phyloP scores from a whole-genome alignment of 495 filamentous ascomycete species.

The Durotheca rogersii region DNA sequence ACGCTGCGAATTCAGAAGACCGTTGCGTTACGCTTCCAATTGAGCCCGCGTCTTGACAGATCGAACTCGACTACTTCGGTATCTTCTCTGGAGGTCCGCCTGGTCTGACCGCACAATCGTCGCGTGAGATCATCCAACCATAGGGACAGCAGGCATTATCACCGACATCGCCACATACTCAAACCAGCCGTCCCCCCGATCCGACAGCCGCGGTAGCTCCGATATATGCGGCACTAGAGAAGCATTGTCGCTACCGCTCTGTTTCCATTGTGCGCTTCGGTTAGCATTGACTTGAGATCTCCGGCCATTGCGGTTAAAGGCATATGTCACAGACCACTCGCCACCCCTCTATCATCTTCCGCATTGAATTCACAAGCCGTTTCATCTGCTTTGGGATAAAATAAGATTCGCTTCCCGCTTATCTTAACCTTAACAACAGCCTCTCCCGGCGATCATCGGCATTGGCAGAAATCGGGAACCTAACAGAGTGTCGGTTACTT shows the following conservation, averaged over 20 bases:
- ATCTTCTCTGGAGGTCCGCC: conserved; percentile 25
- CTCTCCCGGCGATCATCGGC: not conserved
- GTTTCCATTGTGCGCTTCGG: not conserved
- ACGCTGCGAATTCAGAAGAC: conserved; percentile 26
- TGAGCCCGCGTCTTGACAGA: conserved; percentile 32
- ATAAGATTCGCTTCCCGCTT: not conserved
- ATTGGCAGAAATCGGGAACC: not conserved
- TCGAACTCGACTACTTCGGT: conserved; percentile 22
- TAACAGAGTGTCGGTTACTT: not conserved
- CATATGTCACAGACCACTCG: conserved; percentile 30
- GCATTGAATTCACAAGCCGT: conserved; percentile 34
- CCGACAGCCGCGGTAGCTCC: conserved; percentile 1
- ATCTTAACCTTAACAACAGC: conserved; percentile 3
- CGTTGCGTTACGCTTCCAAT: conserved; percentile 41
- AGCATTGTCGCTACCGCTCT: not conserved
- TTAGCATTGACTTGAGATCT: conserved; percentile 13
- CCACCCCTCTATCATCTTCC: conserved; percentile 29
- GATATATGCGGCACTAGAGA: not conserved
- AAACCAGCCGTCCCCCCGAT: not conserved
- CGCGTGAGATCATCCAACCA: conserved; percentile 5
- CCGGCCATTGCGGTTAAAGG: conserved; percentile 28
- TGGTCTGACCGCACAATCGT: conserved; percentile 11
- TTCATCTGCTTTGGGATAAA: conserved; percentile 36
- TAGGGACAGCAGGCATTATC: conserved; percentile 5
- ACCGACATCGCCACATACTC: conserved; percentile 3